Conservation (phyloP, 73 alveolate species). For the Effrenium voratum region DNA sequence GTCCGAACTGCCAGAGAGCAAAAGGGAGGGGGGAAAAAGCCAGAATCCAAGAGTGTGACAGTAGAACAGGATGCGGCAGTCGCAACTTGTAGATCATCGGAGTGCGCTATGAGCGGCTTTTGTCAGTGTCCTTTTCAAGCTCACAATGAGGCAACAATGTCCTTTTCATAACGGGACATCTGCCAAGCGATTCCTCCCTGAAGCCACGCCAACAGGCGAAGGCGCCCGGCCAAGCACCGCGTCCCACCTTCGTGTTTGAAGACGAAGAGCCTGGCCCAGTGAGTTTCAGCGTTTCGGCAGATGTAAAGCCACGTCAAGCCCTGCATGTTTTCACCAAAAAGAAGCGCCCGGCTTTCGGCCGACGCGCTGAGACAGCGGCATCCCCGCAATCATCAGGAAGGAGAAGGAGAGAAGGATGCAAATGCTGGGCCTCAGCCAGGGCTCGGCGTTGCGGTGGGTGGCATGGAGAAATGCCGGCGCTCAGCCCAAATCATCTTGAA, state of each 20-base stretch:
- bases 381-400: conserved; percentile 71
- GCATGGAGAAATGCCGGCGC: not conserved
- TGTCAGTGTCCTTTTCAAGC: too few relatives aligned
- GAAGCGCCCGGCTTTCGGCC: not conserved
- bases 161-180: too few relatives aligned
- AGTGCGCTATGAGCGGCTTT: too few relatives aligned
- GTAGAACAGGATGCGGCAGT: too few relatives aligned
- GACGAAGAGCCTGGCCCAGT: conserved; percentile 10
- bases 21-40: too few relatives aligned
- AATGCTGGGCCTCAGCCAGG: conserved; percentile 42
- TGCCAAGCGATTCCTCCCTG: too few relatives aligned
- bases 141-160: too few relatives aligned
- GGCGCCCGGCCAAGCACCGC: too few relatives aligned
- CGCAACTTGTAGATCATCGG: too few relatives aligned
- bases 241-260: conserved; percentile 34
- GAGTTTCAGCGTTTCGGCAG: not conserved
- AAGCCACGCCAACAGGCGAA: too few relatives aligned
- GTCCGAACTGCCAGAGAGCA: conserved; percentile 52
- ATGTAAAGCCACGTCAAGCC: not conserved
- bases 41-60: too few relatives aligned
- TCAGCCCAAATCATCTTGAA: not conserved
- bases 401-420: conserved; percentile 23
- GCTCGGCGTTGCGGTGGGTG: not conserved
- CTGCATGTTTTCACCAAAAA: not conserved
- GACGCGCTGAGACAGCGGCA: not conserved